Conservation (phyloP, 805 yeast species). For the Saccharomycopsis malanga region DNA sequence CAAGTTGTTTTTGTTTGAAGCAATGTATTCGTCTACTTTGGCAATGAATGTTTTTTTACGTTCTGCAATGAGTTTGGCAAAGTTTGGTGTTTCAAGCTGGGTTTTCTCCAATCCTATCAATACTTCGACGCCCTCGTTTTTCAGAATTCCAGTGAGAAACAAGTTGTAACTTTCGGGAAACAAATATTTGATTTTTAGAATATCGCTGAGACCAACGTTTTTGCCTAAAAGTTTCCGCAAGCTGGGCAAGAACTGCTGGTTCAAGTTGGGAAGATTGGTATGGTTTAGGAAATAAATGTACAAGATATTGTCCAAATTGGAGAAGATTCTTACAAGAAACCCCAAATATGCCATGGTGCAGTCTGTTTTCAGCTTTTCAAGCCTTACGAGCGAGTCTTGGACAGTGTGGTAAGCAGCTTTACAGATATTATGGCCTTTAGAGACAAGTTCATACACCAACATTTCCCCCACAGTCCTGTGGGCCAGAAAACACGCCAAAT, state of each 20-base stretch:
- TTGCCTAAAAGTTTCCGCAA: slow-evolving; percentile 4
- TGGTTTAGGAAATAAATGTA: slow-evolving; percentile 10
- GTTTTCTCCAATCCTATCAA: slow-evolving; percentile 4
- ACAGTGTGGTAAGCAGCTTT: neutral
- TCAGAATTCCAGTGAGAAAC: neutral
- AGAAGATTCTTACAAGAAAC: slow-evolving; percentile 2
- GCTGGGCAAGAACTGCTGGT: slow-evolving; percentile 7
- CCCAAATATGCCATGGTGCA: neutral
- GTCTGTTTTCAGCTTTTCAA: neutral
- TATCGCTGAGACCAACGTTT: slow-evolving; percentile 2
- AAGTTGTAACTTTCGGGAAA: slow-evolving; percentile 11
- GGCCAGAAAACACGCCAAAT: neutral
- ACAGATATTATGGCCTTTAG: neutral
- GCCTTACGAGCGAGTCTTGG: neutral
- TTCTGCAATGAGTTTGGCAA: slow-evolving; percentile 2
- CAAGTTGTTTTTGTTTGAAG: too few species aligned
- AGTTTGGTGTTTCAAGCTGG: slow-evolving; percentile 1
- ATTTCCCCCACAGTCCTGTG: slow-evolving; percentile 1
- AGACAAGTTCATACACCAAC: neutral
- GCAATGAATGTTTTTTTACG: slow-evolving; percentile 1
- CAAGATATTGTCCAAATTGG: slow-evolving; percentile 9
- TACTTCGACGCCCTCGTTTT: neutral
- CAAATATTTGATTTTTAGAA: slow-evolving; percentile 10
- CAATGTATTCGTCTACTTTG: neutral
- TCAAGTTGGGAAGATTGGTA: slow-evolving; percentile 7